A percentile compares a stretch with the other conserved stretches of the same genome.
Conservation (phyloP, 2,329 filamentous ascomycete species). For the Epichloe gansuensis region DNA sequence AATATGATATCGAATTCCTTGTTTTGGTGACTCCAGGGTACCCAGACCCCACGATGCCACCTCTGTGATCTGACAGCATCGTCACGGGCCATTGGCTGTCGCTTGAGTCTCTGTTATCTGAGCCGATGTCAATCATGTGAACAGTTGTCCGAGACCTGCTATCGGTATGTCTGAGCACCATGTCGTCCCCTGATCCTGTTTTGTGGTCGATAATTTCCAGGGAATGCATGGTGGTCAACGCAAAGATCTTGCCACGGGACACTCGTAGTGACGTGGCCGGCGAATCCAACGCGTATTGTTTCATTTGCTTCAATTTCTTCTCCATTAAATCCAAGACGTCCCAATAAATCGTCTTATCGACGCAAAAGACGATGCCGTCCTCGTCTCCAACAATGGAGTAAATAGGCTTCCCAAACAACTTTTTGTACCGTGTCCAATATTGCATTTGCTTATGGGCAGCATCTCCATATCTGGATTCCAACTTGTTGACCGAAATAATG, state of each 20-base stretch:
- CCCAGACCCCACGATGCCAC: constrained; percentile 37
- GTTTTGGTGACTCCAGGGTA: constrained; percentile 29
- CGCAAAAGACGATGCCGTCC: constrained; percentile 44
- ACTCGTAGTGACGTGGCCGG: constrained; percentile 37
- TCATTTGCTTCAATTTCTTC: constrained; percentile 37
- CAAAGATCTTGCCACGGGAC: constrained; percentile 35
- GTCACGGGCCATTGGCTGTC: constrained; percentile 27
- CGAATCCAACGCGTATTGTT: constrained; percentile 38
- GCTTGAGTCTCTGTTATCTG: constrained; percentile 11
- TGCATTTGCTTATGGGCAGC: constrained; percentile 20
- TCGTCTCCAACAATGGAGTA: constrained; percentile 43
- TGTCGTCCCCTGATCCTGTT: constrained; percentile 23
- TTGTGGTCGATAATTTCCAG: constrained; percentile 41
- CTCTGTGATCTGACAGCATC: constrained; percentile 35
- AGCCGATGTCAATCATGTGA: constrained; percentile 35
- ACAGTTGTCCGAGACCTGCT: constrained; percentile 29
- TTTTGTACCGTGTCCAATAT: constrained; percentile 43
- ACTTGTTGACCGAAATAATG: constrained; percentile 37
- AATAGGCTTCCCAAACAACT: constrained; percentile 34
- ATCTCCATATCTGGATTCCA: constrained; percentile 8
- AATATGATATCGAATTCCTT: constrained; percentile 37
- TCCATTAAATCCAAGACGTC: constrained; percentile 38
- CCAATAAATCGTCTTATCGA: constrained; percentile 42
- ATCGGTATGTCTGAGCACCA: constrained; percentile 34
- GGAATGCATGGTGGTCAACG: constrained; percentile 42